A percentile compares a stretch with the other conserved stretches of the same genome.
Conservation (phyloP, 2,329 filamentous ascomycete species). For the Cytospora piceicola region DNA sequence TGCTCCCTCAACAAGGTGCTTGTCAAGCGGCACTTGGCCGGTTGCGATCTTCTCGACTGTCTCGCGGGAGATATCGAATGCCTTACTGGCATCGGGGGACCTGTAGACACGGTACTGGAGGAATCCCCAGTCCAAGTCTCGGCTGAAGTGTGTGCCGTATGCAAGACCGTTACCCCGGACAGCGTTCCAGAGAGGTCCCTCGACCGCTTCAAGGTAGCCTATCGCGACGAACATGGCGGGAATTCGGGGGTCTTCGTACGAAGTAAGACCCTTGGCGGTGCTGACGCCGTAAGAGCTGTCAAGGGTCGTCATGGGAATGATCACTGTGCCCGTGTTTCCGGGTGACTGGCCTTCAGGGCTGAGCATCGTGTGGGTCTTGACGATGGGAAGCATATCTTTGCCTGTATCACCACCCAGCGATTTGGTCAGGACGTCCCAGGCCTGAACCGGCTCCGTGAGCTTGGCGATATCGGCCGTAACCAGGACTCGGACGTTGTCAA, state of each 20-base stretch:
- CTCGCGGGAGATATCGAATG: constrained; percentile 75
- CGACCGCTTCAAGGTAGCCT: constrained; percentile 88
- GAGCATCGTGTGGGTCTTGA: constrained; percentile 70
- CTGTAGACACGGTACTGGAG: constrained; percentile 87
- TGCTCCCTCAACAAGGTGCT: constrained; percentile 83
- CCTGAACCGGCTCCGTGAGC: constrained; percentile 73
- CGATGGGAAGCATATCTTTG: constrained; percentile 69
- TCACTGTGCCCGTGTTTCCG: constrained; percentile 72
- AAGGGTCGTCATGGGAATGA: constrained; percentile 89
- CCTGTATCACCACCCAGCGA: constrained; percentile 46
- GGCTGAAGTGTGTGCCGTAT: constrained; percentile 81
- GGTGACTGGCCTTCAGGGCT: constrained; percentile 75
- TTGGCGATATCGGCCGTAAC: constrained; percentile 80
- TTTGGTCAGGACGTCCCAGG: constrained; percentile 71
- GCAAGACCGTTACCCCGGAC: constrained; percentile 92
- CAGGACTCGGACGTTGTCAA: constrained; percentile 83
- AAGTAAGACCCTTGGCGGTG: constrained; percentile 73
- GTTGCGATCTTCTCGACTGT: constrained; percentile 76
- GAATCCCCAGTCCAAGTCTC: constrained; percentile 77
- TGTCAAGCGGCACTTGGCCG: constrained; percentile 74
- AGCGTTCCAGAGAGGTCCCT: constrained; percentile 92
- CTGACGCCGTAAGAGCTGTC: constrained; percentile 89
- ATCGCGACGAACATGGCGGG: constrained; percentile 87
- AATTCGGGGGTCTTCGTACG: constrained; percentile 75
- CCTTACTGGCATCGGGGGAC: constrained; percentile 86